A percentile compares a stretch with the other conserved stretches of the same genome.
These are phyloP conservation scores for Cutaneotrichosporon curvatum DNA, from an alignment of 1,284 basidiomycete species.

Conservation along the genomic window DNA sequence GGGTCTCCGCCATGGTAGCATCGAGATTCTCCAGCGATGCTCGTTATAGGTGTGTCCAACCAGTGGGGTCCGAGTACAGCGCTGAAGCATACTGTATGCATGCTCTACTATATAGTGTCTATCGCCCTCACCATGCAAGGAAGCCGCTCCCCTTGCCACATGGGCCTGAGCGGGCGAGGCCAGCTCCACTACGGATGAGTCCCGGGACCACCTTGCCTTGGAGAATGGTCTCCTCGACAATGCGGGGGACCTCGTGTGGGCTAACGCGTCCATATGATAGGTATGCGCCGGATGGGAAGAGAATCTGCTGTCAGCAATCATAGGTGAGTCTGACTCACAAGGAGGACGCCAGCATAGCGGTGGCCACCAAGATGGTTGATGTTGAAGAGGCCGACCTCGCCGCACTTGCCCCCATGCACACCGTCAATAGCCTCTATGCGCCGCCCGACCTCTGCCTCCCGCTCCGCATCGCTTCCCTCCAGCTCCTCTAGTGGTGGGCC, in stretches of 20 bases:
- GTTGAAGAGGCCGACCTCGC: constrained; percentile 65
- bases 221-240: constrained; percentile 79
- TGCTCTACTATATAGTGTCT: no score
- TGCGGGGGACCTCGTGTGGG: constrained; percentile 74
- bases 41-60: no score
- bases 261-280: constrained; percentile 92
- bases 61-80: no score
- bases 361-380: constrained; percentile 87
- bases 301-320: constrained; percentile 54
- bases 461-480: constrained; percentile 50
- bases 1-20: no score
- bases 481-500: constrained; percentile 53
- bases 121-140: constrained; percentile 20
- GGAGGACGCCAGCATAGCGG: constrained; percentile 82
- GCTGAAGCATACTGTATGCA: no score
- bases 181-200: constrained; percentile 72
- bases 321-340: constrained; percentile 53
- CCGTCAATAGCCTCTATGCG: constrained; percentile 49
- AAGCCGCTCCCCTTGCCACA: constrained; percentile 19
- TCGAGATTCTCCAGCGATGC: no score
- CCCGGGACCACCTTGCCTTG: constrained; percentile 72
- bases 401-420: constrained; percentile 34
- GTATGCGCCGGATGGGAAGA: constrained; percentile 72
- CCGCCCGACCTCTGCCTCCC: constrained; percentile 49
- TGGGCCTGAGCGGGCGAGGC: constrained; percentile 49